Percentiles rank a stretch among this genome's conserved stretches.
Evolutionary conservation across 129 eudicot genomes (phyloP).

Genomic region (Arctium minus): DNA sequence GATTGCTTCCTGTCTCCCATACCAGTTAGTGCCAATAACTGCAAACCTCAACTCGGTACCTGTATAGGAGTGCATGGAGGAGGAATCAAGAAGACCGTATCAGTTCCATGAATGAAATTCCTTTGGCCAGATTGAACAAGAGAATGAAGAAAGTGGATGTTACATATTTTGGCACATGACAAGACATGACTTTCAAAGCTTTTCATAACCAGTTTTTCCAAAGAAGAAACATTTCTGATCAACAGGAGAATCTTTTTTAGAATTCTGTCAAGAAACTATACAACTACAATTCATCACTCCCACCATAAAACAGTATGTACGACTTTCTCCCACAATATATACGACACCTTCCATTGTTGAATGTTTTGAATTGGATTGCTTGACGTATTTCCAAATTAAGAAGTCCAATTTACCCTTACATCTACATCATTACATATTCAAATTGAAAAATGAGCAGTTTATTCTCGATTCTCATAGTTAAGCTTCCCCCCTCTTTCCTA

Average conservation of each 20-base stretch:
- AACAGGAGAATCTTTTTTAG: background rate
- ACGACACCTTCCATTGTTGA: background rate
- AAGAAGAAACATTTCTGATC: background rate
- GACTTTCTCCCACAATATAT: background rate
- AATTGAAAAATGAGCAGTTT: background rate
- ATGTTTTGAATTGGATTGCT: background rate
- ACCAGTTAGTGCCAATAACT: constrained; percentile 50
- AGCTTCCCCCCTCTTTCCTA: background rate
- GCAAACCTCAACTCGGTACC: constrained; percentile 38
- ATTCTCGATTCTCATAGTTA: background rate
- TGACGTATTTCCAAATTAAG: background rate
- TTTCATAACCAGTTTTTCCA: background rate
- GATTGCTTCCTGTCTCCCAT: constrained; percentile 47
- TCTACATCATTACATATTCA: background rate
- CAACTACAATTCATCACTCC: background rate
- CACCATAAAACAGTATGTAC: background rate
- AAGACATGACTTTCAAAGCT: background rate
- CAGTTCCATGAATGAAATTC: constrained; percentile 19
- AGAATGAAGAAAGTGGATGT: background rate
- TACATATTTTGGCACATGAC: background rate
- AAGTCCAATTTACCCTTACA: background rate
- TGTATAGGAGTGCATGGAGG: background rate
- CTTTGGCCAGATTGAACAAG: background rate
- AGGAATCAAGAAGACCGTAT: constrained; percentile 6
- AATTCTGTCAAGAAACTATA: background rate